phyloP scores from a whole-genome alignment of 306 rosid genomes.

The Coriaria nepalensis region DNA sequence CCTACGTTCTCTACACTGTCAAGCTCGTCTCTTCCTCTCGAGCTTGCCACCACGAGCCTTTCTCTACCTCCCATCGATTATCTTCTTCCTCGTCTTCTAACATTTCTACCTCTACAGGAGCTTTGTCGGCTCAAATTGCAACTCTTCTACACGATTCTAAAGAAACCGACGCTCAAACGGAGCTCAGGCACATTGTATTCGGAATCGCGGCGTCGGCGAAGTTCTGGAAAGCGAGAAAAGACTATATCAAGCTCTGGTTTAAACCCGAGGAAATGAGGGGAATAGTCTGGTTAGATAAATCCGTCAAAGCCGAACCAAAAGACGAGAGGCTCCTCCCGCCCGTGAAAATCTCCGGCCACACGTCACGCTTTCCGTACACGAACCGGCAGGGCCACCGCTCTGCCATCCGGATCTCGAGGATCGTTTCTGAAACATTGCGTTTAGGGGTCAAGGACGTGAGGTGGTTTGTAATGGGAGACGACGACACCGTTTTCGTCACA shows the following conservation, averaged over 20 bases:
- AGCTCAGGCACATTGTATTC: slow-evolving; percentile 55
- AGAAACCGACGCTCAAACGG: slow-evolving; percentile 21
- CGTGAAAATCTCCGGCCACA: slow-evolving; percentile 55
- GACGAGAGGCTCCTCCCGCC: slow-evolving; percentile 36
- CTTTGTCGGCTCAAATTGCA: slow-evolving; percentile 3
- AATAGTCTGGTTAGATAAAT: slow-evolving; percentile 67
- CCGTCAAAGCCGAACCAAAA: slow-evolving; percentile 13
- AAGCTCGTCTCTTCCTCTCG: slow-evolving; percentile 50
- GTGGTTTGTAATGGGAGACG: slow-evolving; percentile 99
- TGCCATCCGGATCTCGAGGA: slow-evolving; percentile 81
- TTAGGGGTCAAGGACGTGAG: slow-evolving; percentile 49
- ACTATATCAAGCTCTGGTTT: slow-evolving; percentile 91
- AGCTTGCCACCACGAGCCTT: slow-evolving; percentile 34
- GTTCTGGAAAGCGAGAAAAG: slow-evolving; percentile 64
- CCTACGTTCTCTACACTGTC: slow-evolving; percentile 56
- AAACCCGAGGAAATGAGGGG: slow-evolving; percentile 51
- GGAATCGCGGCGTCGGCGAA: slow-evolving; percentile 91
- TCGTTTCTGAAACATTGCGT: slow-evolving; percentile 72
- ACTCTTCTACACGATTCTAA: slow-evolving; percentile 13
- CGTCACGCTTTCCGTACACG: slow-evolving; percentile 40
- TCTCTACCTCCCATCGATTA: slow-evolving; percentile 15
- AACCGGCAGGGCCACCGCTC: slow-evolving; percentile 90
- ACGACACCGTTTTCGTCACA: slow-evolving; percentile 82
- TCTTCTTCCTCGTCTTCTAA: background rate
- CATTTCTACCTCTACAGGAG: background rate